Percentiles rank a stretch among this genome's conserved stretches.
phyloP scores from a whole-genome alignment of 768 basidiomycete genomes.

The Kwoniella europaea region DNA sequence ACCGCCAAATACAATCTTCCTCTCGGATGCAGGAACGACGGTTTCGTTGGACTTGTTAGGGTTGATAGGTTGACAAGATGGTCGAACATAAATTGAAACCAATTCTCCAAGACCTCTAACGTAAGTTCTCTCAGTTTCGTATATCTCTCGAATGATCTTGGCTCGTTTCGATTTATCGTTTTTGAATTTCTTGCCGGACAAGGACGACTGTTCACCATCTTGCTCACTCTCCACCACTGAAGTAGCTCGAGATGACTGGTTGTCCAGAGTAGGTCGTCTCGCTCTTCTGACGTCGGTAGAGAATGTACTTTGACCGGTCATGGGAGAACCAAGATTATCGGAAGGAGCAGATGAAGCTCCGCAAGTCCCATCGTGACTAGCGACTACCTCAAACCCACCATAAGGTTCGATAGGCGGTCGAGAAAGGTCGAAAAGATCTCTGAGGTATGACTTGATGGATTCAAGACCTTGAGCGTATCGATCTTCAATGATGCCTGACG shows the following conservation, averaged over 20 bases:
- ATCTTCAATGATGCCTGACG: constrained; percentile 26
- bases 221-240: constrained; percentile 30
- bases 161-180: constrained; percentile 85
- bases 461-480: constrained; percentile 67
- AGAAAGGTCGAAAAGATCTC: constrained; percentile 91
- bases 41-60: constrained; percentile 74
- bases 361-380: constrained; percentile 19
- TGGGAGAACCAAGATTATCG: constrained; percentile 26
- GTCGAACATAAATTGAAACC: constrained; percentile 91
- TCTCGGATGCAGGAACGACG: constrained; percentile 79
- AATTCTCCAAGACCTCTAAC: constrained; percentile 92
- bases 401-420: constrained; percentile 66
- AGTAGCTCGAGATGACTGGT: constrained; percentile 16
- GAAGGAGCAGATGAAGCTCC: constrained; percentile 24
- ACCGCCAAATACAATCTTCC: constrained; percentile 89
- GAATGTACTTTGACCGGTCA: constrained; percentile 17
- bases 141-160: constrained; percentile 85
- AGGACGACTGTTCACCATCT: constrained; percentile 15
- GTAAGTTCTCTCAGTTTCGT: constrained; percentile 92
- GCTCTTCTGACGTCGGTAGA: constrained; percentile 27
- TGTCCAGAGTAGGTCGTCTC: constrained; percentile 37
- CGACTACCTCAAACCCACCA: constrained; percentile 44
- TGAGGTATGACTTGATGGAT: constrained; percentile 92
- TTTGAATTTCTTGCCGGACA: constrained; percentile 73
- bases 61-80: constrained; percentile 73